phyloP scores from a whole-genome alignment of 805 yeast species.

The Saccharomycopsis malanga region DNA sequence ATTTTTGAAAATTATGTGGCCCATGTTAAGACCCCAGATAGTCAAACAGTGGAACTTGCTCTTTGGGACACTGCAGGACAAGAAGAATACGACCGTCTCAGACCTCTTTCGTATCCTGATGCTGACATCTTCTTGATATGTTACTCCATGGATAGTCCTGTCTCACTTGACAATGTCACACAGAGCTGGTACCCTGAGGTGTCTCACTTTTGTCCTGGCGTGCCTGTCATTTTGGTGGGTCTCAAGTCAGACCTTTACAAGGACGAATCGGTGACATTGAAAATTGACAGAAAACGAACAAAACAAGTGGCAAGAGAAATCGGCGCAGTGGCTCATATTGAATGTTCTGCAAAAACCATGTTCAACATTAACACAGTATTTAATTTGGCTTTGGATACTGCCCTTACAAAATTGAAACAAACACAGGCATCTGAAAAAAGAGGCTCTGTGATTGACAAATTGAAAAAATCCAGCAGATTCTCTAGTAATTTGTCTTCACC shows the following conservation, averaged over 20 bases:
- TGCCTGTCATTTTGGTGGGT: slow-evolving; percentile 77
- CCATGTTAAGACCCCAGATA: slow-evolving; percentile 41
- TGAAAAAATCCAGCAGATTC: slow-evolving; percentile 1
- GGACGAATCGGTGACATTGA: slow-evolving; percentile 21
- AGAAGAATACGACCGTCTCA: slow-evolving; percentile 73
- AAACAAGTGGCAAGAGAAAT: slow-evolving; percentile 48
- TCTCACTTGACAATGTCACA: slow-evolving; percentile 61
- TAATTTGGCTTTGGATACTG: slow-evolving; percentile 39
- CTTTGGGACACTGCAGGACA: slow-evolving; percentile 91
- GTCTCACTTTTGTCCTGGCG: slow-evolving; percentile 70
- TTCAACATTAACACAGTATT: slow-evolving; percentile 64
- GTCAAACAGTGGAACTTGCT: slow-evolving; percentile 56
- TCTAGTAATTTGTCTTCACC: slow-evolving; percentile 1
- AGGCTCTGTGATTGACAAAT: not conserved
- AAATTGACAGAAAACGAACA: slow-evolving; percentile 41
- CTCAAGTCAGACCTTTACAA: slow-evolving; percentile 59
- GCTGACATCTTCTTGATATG: slow-evolving; percentile 71
- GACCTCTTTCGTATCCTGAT: slow-evolving; percentile 77
- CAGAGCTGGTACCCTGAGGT: slow-evolving; percentile 90
- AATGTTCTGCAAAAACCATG: slow-evolving; percentile 72
- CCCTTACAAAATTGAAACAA: slow-evolving; percentile 6
- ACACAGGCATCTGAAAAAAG: not conserved
- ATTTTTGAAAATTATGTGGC: slow-evolving; percentile 75
- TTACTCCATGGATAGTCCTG: slow-evolving; percentile 57
- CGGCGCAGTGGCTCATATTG: slow-evolving; percentile 66